Evolutionary conservation across 2,329 filamentous ascomycete species (phyloP).

Genomic region (Trichoderma asperellum): DNA sequence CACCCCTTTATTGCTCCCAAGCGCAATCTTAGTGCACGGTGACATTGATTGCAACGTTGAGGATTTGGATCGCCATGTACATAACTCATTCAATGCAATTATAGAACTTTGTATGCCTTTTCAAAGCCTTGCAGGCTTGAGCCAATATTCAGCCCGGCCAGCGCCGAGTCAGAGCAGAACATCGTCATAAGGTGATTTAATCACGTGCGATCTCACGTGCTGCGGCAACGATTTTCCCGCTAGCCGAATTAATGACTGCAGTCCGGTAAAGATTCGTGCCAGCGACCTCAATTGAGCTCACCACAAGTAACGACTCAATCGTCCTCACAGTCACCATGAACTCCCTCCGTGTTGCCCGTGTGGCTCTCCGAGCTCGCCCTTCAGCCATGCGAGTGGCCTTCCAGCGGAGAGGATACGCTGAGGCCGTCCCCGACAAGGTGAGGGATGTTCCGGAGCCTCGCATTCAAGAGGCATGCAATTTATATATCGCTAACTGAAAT

Average conservation of each 20-base stretch:
- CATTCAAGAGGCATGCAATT: not conserved
- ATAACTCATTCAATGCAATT: not conserved
- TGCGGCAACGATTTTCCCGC: conserved; percentile 44
- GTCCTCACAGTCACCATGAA: conserved; percentile 73
- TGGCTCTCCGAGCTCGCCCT: conserved; percentile 82
- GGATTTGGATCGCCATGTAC: not conserved
- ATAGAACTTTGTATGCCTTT: not conserved
- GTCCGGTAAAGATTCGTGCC: conserved; percentile 54
- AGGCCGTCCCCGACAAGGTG: conserved; percentile 82
- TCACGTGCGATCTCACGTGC: conserved; percentile 40
- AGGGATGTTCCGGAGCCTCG: conserved; percentile 38
- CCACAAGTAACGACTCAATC: conserved; percentile 55
- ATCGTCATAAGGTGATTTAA: not conserved
- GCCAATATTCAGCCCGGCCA: not conserved
- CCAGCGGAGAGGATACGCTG: conserved; percentile 89
- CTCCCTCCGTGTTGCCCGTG: conserved; percentile 88
- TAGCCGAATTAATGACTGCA: conserved; percentile 47
- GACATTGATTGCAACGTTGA: not conserved
- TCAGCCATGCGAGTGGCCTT: conserved; percentile 73
- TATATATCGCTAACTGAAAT: conserved; percentile 26
- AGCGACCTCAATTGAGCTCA: conserved; percentile 49
- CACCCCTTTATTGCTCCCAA: not conserved
- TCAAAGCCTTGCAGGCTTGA: not conserved
- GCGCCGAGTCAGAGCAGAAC: not conserved
- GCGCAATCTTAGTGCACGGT: not conserved